Conservation (phyloP, 345 rosid genomes). For the Mercurialis annua region DNA sequence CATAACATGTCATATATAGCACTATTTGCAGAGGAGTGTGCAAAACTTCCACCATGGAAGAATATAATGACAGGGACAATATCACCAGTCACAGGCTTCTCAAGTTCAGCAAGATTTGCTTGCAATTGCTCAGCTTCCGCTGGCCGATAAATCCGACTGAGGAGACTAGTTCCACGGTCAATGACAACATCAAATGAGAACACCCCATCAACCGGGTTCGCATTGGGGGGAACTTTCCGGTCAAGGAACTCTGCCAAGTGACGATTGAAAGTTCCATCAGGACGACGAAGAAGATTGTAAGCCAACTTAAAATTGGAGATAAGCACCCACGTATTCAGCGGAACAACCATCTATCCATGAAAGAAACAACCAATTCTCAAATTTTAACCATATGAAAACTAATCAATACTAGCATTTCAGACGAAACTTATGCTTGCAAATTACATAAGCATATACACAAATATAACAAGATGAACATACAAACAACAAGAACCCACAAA, state of each 20-base stretch:
- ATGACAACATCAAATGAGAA: slow-evolving; percentile 76
- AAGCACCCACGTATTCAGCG: slow-evolving; percentile 83
- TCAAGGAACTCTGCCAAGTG: slow-evolving; percentile 91
- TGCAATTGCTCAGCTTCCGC: slow-evolving; percentile 39
- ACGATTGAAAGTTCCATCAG: slow-evolving; percentile 90
- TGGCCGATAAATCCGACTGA: slow-evolving; percentile 66
- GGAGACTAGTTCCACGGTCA: slow-evolving; percentile 51
- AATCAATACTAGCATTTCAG: background rate
- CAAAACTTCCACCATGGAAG: slow-evolving; percentile 96
- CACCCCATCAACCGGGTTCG: slow-evolving; percentile 68
- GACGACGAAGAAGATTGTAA: slow-evolving; percentile 74
- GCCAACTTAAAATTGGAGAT: slow-evolving; percentile 86
- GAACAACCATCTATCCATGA: slow-evolving; percentile 70
- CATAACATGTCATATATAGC: slow-evolving; percentile 76
- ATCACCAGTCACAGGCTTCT: slow-evolving; percentile 65
- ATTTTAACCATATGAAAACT: background rate
- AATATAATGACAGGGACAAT: slow-evolving; percentile 71
- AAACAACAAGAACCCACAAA: slow-evolving; percentile 10
- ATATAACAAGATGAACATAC: slow-evolving; percentile 13
- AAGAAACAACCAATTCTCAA: slow-evolving; percentile 17
- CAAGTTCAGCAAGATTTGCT: slow-evolving; percentile 47
- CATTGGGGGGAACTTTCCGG: slow-evolving; percentile 72
- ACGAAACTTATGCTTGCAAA: background rate
- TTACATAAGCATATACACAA: background rate
- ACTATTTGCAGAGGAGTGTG: slow-evolving; percentile 82